Evolutionary conservation across 192 early-diverging fungal genomes (phyloP).

Genomic region (Backusella westeae): DNA sequence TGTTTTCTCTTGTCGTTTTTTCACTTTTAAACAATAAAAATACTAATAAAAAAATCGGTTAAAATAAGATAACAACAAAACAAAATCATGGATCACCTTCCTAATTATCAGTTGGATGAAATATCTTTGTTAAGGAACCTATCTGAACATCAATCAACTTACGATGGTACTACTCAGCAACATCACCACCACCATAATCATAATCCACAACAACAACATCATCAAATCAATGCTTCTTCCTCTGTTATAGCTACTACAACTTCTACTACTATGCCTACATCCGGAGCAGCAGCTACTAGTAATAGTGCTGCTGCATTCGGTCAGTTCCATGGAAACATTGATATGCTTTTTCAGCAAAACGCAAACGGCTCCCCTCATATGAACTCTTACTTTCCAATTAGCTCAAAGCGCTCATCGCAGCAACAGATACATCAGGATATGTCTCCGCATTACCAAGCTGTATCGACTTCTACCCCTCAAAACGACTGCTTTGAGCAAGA

Average conservation of each 20-base stretch:
- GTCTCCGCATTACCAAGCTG: not conserved
- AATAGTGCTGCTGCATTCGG: not conserved
- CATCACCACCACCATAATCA: not conserved
- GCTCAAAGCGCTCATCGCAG: not conserved
- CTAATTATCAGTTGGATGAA: conserved; percentile 13
- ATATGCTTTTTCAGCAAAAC: not conserved
- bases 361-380: not conserved
- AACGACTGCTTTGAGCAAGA: conserved; percentile 25
- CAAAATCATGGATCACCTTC: conserved; percentile 11
- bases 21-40: not conserved
- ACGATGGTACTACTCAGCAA: not conserved
- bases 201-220: not conserved
- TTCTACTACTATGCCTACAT: not conserved
- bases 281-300: not conserved
- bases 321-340: conserved; percentile 7
- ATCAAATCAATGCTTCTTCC: not conserved
- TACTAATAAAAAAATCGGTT: not conserved
- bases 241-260: not conserved
- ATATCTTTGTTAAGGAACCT: conserved; percentile 8
- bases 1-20: not conserved
- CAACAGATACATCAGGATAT: not conserved
- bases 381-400: not conserved
- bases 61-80: not conserved
- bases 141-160: not conserved
- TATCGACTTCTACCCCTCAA: not conserved